Conservation (phyloP, 2,329 filamentous ascomycete species). For the Trichophaea hybrida region DNA sequence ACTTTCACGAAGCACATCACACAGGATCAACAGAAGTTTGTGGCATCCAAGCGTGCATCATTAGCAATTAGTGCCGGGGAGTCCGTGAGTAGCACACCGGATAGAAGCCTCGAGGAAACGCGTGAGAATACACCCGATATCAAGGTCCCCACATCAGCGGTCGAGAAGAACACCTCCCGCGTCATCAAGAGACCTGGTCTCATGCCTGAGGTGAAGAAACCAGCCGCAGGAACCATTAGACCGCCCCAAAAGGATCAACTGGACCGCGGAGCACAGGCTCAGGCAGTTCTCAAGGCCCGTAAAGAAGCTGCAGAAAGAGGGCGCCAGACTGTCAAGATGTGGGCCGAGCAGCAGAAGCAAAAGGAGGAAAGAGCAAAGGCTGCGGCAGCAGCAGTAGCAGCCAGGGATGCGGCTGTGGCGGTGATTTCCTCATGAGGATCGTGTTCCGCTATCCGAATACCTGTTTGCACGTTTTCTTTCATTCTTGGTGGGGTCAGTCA, state of each 20-base stretch:
- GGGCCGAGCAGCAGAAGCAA: conserved; percentile 16
- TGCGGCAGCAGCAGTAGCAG: not conserved
- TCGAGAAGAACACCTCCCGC: not conserved
- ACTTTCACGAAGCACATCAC: not conserved
- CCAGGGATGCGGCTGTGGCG: not conserved
- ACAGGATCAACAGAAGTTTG: not conserved
- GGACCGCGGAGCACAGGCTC: conserved; percentile 4
- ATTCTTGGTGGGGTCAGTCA: too few species aligned
- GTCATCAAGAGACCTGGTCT: too few species aligned
- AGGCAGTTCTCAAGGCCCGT: conserved; percentile 9
- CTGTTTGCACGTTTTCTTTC: too few species aligned
- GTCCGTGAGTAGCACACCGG: not conserved
- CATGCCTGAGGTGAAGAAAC: not conserved
- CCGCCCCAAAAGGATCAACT: not conserved
- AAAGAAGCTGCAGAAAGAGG: conserved; percentile 18
- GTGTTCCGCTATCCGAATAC: too few species aligned
- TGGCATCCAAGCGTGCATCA: not conserved
- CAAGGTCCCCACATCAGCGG: not conserved
- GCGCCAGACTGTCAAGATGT: conserved; percentile 12
- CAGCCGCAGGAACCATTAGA: not conserved
- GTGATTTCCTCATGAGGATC: not conserved
- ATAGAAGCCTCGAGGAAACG: not conserved
- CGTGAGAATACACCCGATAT: not conserved
- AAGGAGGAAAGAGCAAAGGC: conserved; percentile 1
- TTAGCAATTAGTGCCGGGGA: not conserved